Conservation (phyloP, 768 basidiomycete species). For the Amanita exitialis region DNA sequence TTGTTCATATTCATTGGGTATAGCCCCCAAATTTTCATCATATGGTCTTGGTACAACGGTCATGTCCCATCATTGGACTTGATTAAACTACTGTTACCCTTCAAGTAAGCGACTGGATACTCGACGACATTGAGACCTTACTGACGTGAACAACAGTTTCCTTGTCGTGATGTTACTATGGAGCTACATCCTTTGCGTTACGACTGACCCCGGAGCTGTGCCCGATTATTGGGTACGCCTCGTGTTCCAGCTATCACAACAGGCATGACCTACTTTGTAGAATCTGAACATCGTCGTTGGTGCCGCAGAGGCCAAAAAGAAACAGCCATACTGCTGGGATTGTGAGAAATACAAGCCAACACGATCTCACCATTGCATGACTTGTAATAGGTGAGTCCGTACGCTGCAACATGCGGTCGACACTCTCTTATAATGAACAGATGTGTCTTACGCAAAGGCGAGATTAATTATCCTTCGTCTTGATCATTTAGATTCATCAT, state of each 20-base stretch:
- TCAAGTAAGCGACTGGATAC: constrained; percentile 57
- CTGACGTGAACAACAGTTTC: constrained; percentile 33
- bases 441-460: not conserved
- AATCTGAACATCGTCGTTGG: not conserved
- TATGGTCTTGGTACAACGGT: constrained; percentile 87
- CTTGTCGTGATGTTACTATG: constrained; percentile 74
- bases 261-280: constrained; percentile 4
- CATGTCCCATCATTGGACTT: constrained; percentile 62
- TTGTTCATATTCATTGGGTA: constrained; percentile 57
- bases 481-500: constrained; percentile 4
- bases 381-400: constrained; percentile 57
- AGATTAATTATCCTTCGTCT: constrained; percentile 10
- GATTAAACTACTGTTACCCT: constrained; percentile 64
- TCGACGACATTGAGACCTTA: not conserved
- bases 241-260: constrained; percentile 28
- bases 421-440: constrained; percentile 5
- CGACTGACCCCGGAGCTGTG: constrained; percentile 77
- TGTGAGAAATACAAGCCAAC: constrained; percentile 84
- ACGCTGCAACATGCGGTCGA: too few relatives aligned
- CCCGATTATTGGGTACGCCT: constrained; percentile 66
- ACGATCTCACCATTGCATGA: constrained; percentile 87
- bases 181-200: constrained; percentile 82
- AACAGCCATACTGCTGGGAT: constrained; percentile 78
- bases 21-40: constrained; percentile 80
- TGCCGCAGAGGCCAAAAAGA: constrained; percentile 74